phyloP scores from a whole-genome alignment of 768 basidiomycete species.

The Amanita pseudoporphyria region DNA sequence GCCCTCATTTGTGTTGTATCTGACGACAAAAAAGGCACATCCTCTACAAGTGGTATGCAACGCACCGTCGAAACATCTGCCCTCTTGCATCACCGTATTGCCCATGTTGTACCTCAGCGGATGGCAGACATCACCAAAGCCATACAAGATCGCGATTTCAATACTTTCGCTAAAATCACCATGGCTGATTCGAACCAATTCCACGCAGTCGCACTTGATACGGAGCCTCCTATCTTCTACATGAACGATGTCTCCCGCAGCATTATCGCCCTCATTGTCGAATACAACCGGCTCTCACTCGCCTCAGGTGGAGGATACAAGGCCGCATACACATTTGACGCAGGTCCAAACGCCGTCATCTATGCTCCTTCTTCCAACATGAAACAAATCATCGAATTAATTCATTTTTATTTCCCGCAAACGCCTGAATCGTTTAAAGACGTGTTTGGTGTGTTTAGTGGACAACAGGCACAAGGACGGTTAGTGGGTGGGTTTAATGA shows the following conservation, averaged over 20 bases:
- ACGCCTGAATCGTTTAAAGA: constrained; percentile 59
- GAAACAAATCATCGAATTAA: constrained; percentile 64
- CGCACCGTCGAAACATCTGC: constrained; percentile 88
- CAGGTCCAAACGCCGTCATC: constrained; percentile 97
- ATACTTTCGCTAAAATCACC: too few relatives aligned
- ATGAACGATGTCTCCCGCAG: constrained; percentile 95
- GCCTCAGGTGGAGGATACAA: constrained; percentile 47
- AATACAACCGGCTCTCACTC: constrained; percentile 79
- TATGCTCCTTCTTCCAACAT: constrained; percentile 77
- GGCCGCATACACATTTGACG: constrained; percentile 97
- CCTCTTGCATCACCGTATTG: constrained; percentile 84
- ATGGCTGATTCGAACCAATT: constrained; percentile 99
- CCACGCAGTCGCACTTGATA: constrained; percentile 96
- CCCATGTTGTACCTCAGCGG: constrained; percentile 73
- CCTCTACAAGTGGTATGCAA: constrained; percentile 95
- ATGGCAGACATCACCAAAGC: constrained; percentile 77
- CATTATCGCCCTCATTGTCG: constrained; percentile 86
- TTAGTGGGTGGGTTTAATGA: constrained; percentile 74
- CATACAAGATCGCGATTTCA: constrained; percentile 74
- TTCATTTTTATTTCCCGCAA: constrained; percentile 85
- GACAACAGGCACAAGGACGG: constrained; percentile 33
- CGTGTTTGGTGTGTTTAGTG: constrained; percentile 58
- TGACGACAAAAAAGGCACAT: constrained; percentile 94
- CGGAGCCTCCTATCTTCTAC: constrained; percentile 97
- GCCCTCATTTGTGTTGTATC: constrained; percentile 96